These are phyloP conservation scores for Aspergillus pseudoglaucus DNA, from an alignment of 2,329 filamentous ascomycete genomes.

Conservation along the genomic window DNA sequence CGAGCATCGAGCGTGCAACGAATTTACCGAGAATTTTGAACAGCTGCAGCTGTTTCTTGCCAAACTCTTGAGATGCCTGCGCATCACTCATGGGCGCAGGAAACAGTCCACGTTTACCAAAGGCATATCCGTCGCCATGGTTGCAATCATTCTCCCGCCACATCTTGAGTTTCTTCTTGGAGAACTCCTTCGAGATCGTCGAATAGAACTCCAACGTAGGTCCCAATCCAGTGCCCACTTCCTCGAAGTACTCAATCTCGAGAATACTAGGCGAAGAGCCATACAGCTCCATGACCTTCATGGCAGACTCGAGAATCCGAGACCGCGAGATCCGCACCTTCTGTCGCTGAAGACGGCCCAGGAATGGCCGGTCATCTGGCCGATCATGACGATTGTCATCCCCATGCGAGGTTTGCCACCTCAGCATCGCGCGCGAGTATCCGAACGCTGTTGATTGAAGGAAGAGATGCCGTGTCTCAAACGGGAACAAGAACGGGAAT, in stretches of 20 bases:
- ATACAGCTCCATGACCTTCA: constrained; percentile 99
- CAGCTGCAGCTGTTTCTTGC: constrained; percentile 78
- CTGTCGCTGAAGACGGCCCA: constrained; percentile 86
- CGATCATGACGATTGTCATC: constrained; percentile 76
- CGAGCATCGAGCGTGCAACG: constrained; percentile 94
- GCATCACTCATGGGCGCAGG: constrained; percentile 81
- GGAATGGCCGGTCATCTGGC: constrained; percentile 81
- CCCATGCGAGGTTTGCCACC: constrained; percentile 89
- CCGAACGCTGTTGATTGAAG: constrained; percentile 97
- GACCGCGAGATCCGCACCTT: constrained; percentile 94
- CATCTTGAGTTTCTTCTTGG: constrained; percentile 91
- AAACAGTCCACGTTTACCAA: constrained; percentile 78
- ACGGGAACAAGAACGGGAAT: constrained; percentile 96
- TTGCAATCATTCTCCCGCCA: constrained; percentile 85
- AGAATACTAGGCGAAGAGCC: constrained; percentile 93
- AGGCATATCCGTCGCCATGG: constrained; percentile 72
- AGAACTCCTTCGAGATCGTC: constrained; percentile 93
- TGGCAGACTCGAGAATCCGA: constrained; percentile 91
- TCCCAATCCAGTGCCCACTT: constrained; percentile 91
- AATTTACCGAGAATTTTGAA: constrained; percentile 96
- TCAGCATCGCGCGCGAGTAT: constrained; percentile 92
- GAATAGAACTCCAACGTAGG: constrained; percentile 98
- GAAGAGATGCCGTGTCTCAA: constrained; percentile 94
- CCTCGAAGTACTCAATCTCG: constrained; percentile 97
- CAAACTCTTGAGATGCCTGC: constrained; percentile 65